These are phyloP conservation scores for Aspergillus cavernicola DNA, from an alignment of 495 filamentous ascomycete species.

Conservation along the genomic window DNA sequence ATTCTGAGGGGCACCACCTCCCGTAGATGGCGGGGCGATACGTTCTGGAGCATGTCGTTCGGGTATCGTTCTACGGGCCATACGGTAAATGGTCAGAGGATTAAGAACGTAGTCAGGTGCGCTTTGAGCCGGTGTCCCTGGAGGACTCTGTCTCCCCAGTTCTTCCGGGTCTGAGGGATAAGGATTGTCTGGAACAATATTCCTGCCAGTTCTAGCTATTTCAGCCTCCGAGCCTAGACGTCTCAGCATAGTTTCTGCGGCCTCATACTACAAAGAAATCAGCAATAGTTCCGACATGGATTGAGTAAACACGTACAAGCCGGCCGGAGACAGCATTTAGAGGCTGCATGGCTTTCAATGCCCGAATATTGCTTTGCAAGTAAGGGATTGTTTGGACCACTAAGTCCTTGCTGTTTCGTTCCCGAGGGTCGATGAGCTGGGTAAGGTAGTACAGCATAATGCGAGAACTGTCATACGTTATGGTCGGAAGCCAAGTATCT, in stretches of 20 bases:
- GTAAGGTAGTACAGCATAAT: slow-evolving; percentile 34
- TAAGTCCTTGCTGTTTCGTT: slow-evolving; percentile 20
- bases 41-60: slow-evolving; percentile 31
- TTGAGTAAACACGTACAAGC: slow-evolving; percentile 2
- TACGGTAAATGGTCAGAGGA: slow-evolving; percentile 30
- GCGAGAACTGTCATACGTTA: slow-evolving; percentile 31
- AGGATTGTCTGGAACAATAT: slow-evolving; percentile 30
- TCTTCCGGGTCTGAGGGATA: slow-evolving; percentile 20
- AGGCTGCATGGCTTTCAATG: slow-evolving; percentile 23
- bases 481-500: slow-evolving; percentile 35
- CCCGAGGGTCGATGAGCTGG: slow-evolving; percentile 27
- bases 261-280: slow-evolving; percentile 8
- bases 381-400: slow-evolving; percentile 22
- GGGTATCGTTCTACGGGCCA: slow-evolving; percentile 30
- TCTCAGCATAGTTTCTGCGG: slow-evolving; percentile 30
- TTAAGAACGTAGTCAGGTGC: slow-evolving; percentile 33
- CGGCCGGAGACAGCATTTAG: slow-evolving; percentile 23
- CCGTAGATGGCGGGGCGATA: background rate
- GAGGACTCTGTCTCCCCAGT: slow-evolving; percentile 13
- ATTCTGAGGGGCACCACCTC: background rate
- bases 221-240: slow-evolving; percentile 29
- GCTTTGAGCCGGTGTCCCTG: slow-evolving; percentile 26
- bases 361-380: slow-evolving; percentile 26
- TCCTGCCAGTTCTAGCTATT: slow-evolving; percentile 14
- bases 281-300: background rate